Evolutionary conservation across 1,284 basidiomycete genomes (phyloP).

Genomic region (Ustilago sp.): DNA sequence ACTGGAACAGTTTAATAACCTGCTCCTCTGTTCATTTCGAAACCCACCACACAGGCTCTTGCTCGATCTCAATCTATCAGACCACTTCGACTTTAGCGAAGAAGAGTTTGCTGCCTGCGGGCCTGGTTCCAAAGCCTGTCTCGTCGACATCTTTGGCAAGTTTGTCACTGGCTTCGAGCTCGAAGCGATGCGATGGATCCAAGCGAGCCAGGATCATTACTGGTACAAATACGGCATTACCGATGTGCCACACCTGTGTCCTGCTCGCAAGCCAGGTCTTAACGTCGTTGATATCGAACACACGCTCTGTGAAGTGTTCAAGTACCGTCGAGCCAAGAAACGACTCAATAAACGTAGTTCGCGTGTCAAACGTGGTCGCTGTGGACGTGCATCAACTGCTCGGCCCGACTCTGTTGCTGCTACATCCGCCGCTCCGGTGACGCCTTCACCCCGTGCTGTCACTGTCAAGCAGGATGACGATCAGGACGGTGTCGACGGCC

Average conservation of each 20-base stretch:
- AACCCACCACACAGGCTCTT: slow-evolving; percentile 56
- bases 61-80: slow-evolving; percentile 72
- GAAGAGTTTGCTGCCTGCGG: slow-evolving; percentile 77
- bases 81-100: slow-evolving; percentile 74
- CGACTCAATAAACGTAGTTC: neutral
- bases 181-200: slow-evolving; percentile 75
- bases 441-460: neutral
- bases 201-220: slow-evolving; percentile 73
- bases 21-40: neutral
- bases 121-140: slow-evolving; percentile 74
- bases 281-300: slow-evolving; percentile 75
- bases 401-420: slow-evolving; percentile 8
- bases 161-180: slow-evolving; percentile 71
- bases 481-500: slow-evolving; percentile 32
- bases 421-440: neutral
- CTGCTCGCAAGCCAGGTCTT: slow-evolving; percentile 71
- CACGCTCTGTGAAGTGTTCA: slow-evolving; percentile 77
- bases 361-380: slow-evolving; percentile 7
- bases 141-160: slow-evolving; percentile 74
- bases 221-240: slow-evolving; percentile 69
- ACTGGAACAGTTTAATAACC: neutral
- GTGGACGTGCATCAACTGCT: neutral
- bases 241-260: slow-evolving; percentile 40
- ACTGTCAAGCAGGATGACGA: slow-evolving; percentile 31
- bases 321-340: slow-evolving; percentile 73